phyloP scores from a whole-genome alignment of 2,329 filamentous ascomycete genomes.

The Lithohypha guttulata region DNA sequence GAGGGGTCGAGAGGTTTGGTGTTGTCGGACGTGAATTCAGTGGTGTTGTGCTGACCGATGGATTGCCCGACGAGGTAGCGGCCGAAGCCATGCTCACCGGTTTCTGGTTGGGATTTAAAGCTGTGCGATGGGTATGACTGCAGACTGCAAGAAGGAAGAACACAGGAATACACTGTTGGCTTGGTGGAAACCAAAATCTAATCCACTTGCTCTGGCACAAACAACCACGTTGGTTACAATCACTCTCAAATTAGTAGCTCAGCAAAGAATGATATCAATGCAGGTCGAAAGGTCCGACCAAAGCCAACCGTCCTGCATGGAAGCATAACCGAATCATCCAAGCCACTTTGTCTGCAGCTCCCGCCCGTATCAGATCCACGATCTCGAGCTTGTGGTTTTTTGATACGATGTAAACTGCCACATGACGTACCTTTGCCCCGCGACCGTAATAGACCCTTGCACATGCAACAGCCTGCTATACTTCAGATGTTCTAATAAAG shows the following conservation, averaged over 20 bases:
- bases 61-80: slow-evolving; percentile 4
- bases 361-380: slow-evolving; percentile 4
- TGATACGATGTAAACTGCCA: background rate
- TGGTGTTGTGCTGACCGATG: slow-evolving; percentile 1
- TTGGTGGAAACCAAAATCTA: no score
- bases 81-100: slow-evolving; percentile 8
- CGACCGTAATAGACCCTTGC: no score
- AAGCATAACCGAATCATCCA: background rate
- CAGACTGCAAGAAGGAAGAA: no score
- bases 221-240: no score
- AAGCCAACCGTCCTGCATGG: background rate
- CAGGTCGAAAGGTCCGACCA: no score
- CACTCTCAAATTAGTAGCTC: no score
- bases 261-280: slow-evolving; percentile 6
- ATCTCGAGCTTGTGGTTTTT: background rate
- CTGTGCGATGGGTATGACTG: no score
- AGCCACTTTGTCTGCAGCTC: background rate
- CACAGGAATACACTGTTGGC: no score
- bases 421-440: slow-evolving; percentile 4
- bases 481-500: no score
- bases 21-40: slow-evolving; percentile 15
- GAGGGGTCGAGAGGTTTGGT: slow-evolving; percentile 24
- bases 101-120: background rate
- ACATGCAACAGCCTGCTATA: background rate
- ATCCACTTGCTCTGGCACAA: no score